Conservation (phyloP, 2,329 filamentous ascomycete species). For the Dothistroma pini region DNA sequence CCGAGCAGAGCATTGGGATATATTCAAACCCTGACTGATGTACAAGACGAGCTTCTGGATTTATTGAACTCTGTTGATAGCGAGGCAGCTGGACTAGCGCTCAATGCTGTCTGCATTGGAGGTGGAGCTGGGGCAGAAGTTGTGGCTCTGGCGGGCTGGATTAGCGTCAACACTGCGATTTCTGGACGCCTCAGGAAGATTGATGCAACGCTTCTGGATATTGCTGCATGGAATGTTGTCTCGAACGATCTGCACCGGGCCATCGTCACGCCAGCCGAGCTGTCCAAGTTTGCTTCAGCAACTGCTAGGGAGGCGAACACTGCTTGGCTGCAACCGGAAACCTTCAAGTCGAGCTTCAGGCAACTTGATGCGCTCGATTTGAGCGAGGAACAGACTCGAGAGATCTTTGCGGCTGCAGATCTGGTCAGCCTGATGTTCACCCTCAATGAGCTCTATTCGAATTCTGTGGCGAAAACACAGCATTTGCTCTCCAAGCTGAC, state of each 20-base stretch:
- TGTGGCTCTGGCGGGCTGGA: slow-evolving; percentile 56
- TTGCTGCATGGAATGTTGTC: slow-evolving; percentile 71
- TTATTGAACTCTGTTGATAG: neutral
- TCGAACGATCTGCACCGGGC: slow-evolving; percentile 55
- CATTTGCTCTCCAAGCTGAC: slow-evolving; percentile 69
- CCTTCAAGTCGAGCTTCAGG: slow-evolving; percentile 42
- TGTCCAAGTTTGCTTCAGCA: slow-evolving; percentile 49
- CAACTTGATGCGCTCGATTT: slow-evolving; percentile 51
- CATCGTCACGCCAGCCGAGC: slow-evolving; percentile 50
- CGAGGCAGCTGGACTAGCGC: neutral
- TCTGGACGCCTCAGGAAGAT: slow-evolving; percentile 20
- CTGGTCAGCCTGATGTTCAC: slow-evolving; percentile 88
- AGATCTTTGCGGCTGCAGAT: slow-evolving; percentile 31
- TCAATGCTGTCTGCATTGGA: slow-evolving; percentile 56
- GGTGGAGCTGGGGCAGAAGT: slow-evolving; percentile 66
- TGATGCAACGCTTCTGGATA: slow-evolving; percentile 68
- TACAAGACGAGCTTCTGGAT: slow-evolving; percentile 26
- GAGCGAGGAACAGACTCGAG: slow-evolving; percentile 35
- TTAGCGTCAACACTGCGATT: slow-evolving; percentile 23
- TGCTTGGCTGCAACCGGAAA: slow-evolving; percentile 33
- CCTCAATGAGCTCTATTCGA: slow-evolving; percentile 87
- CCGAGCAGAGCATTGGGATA: slow-evolving; percentile 82
- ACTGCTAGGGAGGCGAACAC: slow-evolving; percentile 42
- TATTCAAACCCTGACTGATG: slow-evolving; percentile 52
- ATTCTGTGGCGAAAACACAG: slow-evolving; percentile 71